Evolutionary conservation across 75 land plant genomes (phyloP).

Genomic region (Chamaecyparis obtusa): DNA sequence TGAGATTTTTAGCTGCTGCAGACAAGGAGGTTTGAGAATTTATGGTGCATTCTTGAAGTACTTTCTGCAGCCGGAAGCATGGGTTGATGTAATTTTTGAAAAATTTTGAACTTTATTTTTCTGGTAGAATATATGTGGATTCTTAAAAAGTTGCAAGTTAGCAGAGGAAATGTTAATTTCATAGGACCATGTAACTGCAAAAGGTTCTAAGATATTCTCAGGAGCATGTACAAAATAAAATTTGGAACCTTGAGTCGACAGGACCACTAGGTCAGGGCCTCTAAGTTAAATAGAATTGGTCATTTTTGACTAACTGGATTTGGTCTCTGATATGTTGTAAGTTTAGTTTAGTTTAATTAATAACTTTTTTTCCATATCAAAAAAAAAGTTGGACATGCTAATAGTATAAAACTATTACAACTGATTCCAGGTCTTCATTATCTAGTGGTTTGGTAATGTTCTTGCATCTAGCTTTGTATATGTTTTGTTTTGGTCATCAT

Average conservation of each 20-base stretch:
- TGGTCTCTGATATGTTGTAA: background rate
- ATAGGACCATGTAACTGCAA: background rate
- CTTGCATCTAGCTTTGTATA: background rate
- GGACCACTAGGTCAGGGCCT: background rate
- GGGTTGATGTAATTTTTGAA: background rate
- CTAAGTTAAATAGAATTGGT: background rate
- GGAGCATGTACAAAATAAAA: background rate
- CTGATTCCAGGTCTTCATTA: background rate
- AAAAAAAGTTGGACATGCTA: background rate
- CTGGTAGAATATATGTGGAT: background rate
- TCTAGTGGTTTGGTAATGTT: background rate
- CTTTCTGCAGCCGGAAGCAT: background rate
- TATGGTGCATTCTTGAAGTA: background rate
- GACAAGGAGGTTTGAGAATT: background rate
- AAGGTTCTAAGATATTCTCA: background rate
- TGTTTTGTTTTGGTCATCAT: background rate
- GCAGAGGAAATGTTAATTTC: background rate
- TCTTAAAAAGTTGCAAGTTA: background rate
- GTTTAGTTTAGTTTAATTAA: background rate
- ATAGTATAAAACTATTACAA: background rate
- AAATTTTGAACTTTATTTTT: background rate
- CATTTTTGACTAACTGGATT: background rate
- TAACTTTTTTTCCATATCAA: too few relatives aligned
- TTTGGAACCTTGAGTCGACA: background rate
- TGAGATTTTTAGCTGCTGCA: background rate